These are phyloP conservation scores for Herpetomonas muscarum DNA, from an alignment of 208 protist genomes.

Conservation along the genomic window DNA sequence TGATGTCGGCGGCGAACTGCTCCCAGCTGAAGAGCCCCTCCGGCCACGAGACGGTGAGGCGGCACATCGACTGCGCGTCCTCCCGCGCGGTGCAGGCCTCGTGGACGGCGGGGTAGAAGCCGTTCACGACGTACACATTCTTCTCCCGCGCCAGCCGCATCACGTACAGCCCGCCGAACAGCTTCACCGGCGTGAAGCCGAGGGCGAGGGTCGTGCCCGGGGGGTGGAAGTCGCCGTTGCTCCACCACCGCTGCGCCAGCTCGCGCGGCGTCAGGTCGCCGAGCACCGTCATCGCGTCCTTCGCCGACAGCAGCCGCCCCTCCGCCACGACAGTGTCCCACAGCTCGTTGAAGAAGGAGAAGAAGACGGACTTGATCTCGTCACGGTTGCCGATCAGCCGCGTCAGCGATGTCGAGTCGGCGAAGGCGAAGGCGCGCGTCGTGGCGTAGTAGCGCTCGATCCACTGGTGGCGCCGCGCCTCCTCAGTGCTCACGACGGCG, in stretches of 20 bases:
- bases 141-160: constrained; percentile 19
- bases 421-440: constrained; percentile 33
- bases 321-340: constrained; percentile 61
- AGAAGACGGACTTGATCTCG: constrained; percentile 47
- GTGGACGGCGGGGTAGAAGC: constrained; percentile 56
- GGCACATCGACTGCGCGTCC: constrained; percentile 7
- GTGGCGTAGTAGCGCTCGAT: constrained; percentile 69
- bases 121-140: constrained; percentile 71
- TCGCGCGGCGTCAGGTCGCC: constrained; percentile 24
- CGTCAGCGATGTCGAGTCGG: constrained; percentile 22
- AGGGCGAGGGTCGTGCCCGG: constrained; percentile 6
- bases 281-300: constrained; percentile 38
- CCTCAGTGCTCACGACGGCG: constrained; percentile 20
- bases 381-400: constrained; percentile 27
- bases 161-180: constrained; percentile 45
- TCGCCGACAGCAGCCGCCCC: constrained; percentile 50
- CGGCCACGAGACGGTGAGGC: constrained; percentile 48
- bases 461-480: constrained; percentile 35
- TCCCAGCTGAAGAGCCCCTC: constrained; percentile 38
- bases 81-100: constrained; percentile 25
- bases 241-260: constrained; percentile 38
- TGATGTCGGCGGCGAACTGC: constrained; percentile 34
- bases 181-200: constrained; percentile 17
- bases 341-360: constrained; percentile 45
- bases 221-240: constrained; percentile 8